Conservation (phyloP, 352 stramenopile genomes). For the Phytophthora pistaciae region DNA sequence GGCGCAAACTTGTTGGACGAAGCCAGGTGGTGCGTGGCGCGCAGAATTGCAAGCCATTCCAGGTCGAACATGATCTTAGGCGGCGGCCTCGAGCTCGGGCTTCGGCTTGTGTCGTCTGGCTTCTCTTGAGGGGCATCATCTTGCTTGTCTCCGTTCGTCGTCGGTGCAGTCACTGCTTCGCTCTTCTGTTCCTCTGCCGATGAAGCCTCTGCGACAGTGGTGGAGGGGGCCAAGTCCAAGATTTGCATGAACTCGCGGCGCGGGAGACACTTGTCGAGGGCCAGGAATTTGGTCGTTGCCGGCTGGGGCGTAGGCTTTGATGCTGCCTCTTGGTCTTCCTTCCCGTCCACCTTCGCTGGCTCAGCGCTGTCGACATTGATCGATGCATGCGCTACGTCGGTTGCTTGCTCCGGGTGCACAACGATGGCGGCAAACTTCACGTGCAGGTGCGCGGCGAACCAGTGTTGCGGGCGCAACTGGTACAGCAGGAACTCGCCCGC, state of each 20-base stretch:
- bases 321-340: slow-evolving; percentile 12
- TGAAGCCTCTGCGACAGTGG: neutral
- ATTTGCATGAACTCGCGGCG: slow-evolving; percentile 96
- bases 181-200: slow-evolving; percentile 12
- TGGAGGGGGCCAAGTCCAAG: slow-evolving; percentile 68
- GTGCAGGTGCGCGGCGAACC: slow-evolving; percentile 99
- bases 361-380: slow-evolving; percentile 2
- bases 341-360: slow-evolving; percentile 2
- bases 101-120: slow-evolving; percentile 7
- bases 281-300: slow-evolving; percentile 58
- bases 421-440: slow-evolving; percentile 98
- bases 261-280: slow-evolving; percentile 99
- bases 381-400: neutral
- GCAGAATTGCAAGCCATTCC: slow-evolving; percentile 95
- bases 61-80: slow-evolving; percentile 93
- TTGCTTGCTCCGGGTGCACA: slow-evolving; percentile 58
- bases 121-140: slow-evolving; percentile 5
- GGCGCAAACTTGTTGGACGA: slow-evolving; percentile 71
- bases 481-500: slow-evolving; percentile 94
- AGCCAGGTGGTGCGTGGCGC: slow-evolving; percentile 92
- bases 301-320: slow-evolving; percentile 13
- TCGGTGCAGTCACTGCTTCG: neutral
- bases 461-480: slow-evolving; percentile 93
- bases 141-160: slow-evolving; percentile 8
- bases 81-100: slow-evolving; percentile 4